A percentile compares a stretch with the other conserved stretches of the same genome.
These are phyloP conservation scores for Naganishia sp. DNA, from an alignment of 1,284 basidiomycete genomes.

Conservation along the genomic window DNA sequence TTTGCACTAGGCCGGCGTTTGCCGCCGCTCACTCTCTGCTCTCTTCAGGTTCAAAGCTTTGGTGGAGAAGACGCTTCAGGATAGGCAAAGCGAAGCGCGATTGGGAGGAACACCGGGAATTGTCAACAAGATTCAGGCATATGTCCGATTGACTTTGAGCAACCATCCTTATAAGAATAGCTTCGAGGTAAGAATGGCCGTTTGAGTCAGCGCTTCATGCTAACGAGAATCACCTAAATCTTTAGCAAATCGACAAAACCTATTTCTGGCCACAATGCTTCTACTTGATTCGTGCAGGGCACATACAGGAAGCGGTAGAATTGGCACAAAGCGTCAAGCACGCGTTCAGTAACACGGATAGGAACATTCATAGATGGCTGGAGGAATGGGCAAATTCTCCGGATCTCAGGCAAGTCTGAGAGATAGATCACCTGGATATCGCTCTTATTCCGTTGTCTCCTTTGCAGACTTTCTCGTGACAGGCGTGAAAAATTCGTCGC, in stretches of 20 bases:
- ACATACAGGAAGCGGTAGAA: slow-evolving; percentile 73
- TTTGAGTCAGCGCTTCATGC: not conserved
- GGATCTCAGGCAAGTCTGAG: slow-evolving; percentile 66
- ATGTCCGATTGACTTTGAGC: slow-evolving; percentile 73
- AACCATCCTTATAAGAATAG: slow-evolving; percentile 80
- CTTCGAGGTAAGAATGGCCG: slow-evolving; percentile 65
- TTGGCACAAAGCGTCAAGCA: slow-evolving; percentile 72
- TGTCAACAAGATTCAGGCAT: slow-evolving; percentile 84
- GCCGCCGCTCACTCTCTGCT: not conserved
- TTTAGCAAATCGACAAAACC: slow-evolving; percentile 73
- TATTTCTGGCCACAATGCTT: slow-evolving; percentile 92
- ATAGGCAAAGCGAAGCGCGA: slow-evolving; percentile 27
- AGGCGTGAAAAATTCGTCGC: slow-evolving; percentile 77
- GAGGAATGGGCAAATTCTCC: slow-evolving; percentile 81
- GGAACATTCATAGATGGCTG: slow-evolving; percentile 80
- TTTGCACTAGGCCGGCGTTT: slow-evolving; percentile 38
- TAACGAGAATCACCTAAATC: slow-evolving; percentile 23
- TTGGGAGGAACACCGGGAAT: slow-evolving; percentile 90
- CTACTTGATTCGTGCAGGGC: slow-evolving; percentile 84
- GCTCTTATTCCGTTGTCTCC: slow-evolving; percentile 6
- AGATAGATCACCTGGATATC: not conserved
- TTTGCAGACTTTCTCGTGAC: slow-evolving; percentile 67
- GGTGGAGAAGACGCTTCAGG: slow-evolving; percentile 29
- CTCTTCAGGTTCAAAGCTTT: slow-evolving; percentile 11
- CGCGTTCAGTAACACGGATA: slow-evolving; percentile 76